phyloP scores from a whole-genome alignment of 495 filamentous ascomycete species.

The Glarea lozoyensis region DNA sequence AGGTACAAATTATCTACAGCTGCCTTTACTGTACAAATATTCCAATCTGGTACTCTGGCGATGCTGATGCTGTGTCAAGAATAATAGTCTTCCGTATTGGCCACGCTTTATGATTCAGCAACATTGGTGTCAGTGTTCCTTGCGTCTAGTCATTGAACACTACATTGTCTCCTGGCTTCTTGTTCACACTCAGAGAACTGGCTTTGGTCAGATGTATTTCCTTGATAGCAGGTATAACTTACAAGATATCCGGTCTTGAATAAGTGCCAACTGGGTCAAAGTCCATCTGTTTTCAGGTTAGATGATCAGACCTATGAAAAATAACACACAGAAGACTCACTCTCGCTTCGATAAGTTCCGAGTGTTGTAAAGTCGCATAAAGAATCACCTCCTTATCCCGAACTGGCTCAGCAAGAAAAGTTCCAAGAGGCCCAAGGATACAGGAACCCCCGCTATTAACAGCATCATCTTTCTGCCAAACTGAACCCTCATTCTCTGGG shows the following conservation, averaged over 20 bases:
- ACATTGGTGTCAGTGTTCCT: too few species aligned
- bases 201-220: slow-evolving; percentile 4
- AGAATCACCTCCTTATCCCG: slow-evolving; percentile 33
- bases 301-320: background rate
- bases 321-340: slow-evolving; percentile 19
- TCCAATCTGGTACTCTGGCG: too few species aligned
- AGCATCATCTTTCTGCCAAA: slow-evolving; percentile 28
- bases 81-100: too few species aligned
- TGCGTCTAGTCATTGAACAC: too few species aligned
- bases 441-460: slow-evolving; percentile 32
- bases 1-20: too few species aligned
- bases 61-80: too few species aligned
- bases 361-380: slow-evolving; percentile 27
- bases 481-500: slow-evolving; percentile 28
- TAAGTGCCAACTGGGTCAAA: slow-evolving; percentile 35
- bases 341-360: slow-evolving; percentile 27
- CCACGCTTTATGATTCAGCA: too few species aligned
- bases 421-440: slow-evolving; percentile 29
- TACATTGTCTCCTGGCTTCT: slow-evolving; percentile 27
- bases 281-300: slow-evolving; percentile 23
- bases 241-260: slow-evolving; percentile 34
- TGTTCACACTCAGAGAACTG: slow-evolving; percentile 29
- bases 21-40: too few species aligned
- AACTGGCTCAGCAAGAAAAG: slow-evolving; percentile 27
- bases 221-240: slow-evolving; percentile 15